Conservation (phyloP, 768 basidiomycete genomes). For the Collybia sordida region DNA sequence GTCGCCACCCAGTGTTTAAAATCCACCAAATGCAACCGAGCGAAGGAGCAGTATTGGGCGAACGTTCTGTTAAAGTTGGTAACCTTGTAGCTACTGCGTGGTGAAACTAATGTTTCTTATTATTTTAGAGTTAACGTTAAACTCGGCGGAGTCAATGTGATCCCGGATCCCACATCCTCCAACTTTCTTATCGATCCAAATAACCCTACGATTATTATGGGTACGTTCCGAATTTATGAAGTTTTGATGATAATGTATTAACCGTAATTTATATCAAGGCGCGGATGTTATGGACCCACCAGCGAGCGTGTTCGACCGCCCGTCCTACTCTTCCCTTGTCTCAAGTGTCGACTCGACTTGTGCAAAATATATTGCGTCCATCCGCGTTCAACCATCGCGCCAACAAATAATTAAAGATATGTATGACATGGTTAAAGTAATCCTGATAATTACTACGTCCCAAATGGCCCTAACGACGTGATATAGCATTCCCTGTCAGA, state of each 20-base stretch:
- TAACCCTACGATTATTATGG: constrained; percentile 78
- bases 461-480: neutral
- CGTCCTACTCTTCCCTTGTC: constrained; percentile 76
- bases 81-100: neutral
- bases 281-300: constrained; percentile 84
- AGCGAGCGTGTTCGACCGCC: constrained; percentile 66
- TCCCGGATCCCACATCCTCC: constrained; percentile 63
- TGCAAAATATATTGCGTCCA: constrained; percentile 61
- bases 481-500: constrained; percentile 49
- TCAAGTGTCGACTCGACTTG: constrained; percentile 69
- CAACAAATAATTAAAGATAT: constrained; percentile 73
- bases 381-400: constrained; percentile 55
- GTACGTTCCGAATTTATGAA: constrained; percentile 28
- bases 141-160: constrained; percentile 76
- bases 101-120: neutral
- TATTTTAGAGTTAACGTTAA: constrained; percentile 74
- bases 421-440: constrained; percentile 60
- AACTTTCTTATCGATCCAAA: constrained; percentile 58
- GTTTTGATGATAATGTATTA: neutral
- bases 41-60: constrained; percentile 77
- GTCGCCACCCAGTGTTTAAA: constrained; percentile 83
- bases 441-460: too few species aligned
- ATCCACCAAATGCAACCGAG: constrained; percentile 56
- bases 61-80: constrained; percentile 80
- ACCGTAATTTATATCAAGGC: constrained; percentile 32